Conservation (phyloP, 805 yeast genomes). For the Alloascoidea hylecoeti region DNA sequence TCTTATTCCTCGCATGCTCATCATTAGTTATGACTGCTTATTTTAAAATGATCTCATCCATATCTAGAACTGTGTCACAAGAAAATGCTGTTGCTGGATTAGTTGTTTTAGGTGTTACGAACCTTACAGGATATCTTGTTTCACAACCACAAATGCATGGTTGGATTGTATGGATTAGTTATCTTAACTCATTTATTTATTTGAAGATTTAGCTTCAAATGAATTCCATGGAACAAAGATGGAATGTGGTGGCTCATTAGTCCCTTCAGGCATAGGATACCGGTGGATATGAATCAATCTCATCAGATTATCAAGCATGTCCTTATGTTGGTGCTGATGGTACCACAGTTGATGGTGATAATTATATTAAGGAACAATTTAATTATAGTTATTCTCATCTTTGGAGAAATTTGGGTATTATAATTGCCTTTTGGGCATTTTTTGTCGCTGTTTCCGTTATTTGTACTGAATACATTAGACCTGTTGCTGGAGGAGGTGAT, state of each 20-base stretch:
- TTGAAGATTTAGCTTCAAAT: constrained; percentile 49
- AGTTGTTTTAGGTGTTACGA: constrained; percentile 29
- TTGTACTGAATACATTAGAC: constrained; percentile 18
- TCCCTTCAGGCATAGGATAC: constrained; percentile 50
- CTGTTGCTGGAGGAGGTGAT: constrained; percentile 17
- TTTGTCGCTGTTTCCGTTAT: constrained; percentile 16
- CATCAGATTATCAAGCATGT: constrained; percentile 33
- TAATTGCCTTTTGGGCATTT: constrained; percentile 34
- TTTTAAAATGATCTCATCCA: constrained; percentile 40
- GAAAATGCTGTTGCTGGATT: constrained; percentile 53
- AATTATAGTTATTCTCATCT: constrained; percentile 40
- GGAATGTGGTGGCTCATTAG: constrained; percentile 30
- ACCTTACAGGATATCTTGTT: constrained; percentile 43
- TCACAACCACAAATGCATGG: constrained; percentile 43
- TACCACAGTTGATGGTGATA: constrained; percentile 39
- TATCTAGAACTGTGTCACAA: constrained; percentile 30
- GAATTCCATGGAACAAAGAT: constrained; percentile 48
- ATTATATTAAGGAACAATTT: constrained; percentile 33
- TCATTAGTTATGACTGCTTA: constrained; percentile 33
- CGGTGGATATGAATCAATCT: constrained; percentile 28
- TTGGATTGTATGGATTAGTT: constrained; percentile 61
- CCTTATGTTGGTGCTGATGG: constrained; percentile 52
- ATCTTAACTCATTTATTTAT: constrained; percentile 41
- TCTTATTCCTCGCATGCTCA: constrained; percentile 27
- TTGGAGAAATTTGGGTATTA: constrained; percentile 74